Conservation (phyloP, 2,329 filamentous ascomycete genomes). For the Ampelomyces quisqualis region DNA sequence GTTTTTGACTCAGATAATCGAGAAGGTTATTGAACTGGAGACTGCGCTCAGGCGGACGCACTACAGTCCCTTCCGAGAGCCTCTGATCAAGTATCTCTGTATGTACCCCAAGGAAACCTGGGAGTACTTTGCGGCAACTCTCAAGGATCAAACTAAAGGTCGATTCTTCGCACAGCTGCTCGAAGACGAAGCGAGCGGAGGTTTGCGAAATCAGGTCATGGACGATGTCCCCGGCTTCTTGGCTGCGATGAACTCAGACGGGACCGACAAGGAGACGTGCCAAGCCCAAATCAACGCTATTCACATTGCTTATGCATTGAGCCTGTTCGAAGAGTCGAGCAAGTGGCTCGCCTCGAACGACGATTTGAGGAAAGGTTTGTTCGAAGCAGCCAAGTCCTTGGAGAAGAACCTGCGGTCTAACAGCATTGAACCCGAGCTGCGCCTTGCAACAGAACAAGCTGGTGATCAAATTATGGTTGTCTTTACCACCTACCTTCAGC, state of each 20-base stretch:
- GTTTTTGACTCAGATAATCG: conserved; percentile 87
- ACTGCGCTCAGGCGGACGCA: conserved; percentile 80
- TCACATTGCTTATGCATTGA: conserved; percentile 79
- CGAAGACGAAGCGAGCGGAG: conserved; percentile 69
- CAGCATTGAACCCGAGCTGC: conserved; percentile 67
- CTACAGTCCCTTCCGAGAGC: conserved; percentile 85
- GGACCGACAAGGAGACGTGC: conserved; percentile 66
- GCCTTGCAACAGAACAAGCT: conserved; percentile 84
- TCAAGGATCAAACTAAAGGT: conserved; percentile 84
- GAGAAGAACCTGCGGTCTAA: conserved; percentile 72
- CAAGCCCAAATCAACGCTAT: conserved; percentile 84
- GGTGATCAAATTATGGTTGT: conserved; percentile 85
- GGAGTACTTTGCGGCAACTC: conserved; percentile 72
- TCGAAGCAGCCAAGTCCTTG: conserved; percentile 72
- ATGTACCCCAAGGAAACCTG: conserved; percentile 88
- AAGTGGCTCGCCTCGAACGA: conserved; percentile 64
- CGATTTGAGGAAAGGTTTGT: conserved; percentile 59
- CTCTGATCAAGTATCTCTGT: conserved; percentile 90
- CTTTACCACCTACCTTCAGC: conserved; percentile 75
- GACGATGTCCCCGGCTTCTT: conserved; percentile 73
- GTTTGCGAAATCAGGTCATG: conserved; percentile 72
- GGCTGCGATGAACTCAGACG: conserved; percentile 63
- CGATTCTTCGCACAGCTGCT: conserved; percentile 89
- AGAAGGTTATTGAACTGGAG: conserved; percentile 87
- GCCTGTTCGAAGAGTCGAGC: conserved; percentile 62